Conservation (phyloP, 2,329 filamentous ascomycete species). For the Didymella exigua region DNA sequence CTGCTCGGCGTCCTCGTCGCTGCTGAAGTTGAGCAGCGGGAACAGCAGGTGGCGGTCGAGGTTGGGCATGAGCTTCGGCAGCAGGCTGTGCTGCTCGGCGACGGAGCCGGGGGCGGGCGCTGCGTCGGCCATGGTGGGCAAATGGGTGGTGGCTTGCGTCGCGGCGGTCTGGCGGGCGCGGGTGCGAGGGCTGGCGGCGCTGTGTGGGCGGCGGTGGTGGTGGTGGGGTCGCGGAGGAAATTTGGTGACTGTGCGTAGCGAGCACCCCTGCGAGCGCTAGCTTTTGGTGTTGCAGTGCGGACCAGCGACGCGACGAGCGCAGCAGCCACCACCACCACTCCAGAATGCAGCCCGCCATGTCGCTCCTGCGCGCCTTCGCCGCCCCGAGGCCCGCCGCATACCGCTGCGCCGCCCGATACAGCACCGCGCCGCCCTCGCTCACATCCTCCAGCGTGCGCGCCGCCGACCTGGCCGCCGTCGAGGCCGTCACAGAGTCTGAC, state of each 20-base stretch:
- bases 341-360: conserved; percentile 42
- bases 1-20: conserved; percentile 78
- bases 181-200: conserved; percentile 23
- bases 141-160: conserved; percentile 6
- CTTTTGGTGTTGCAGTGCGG: conserved; percentile 33
- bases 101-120: conserved; percentile 53
- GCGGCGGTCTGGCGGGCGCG: conserved; percentile 15
- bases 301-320: conserved; percentile 18
- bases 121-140: conserved; percentile 38
- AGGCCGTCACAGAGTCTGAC: conserved; percentile 43
- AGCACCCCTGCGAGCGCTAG: conserved; percentile 44
- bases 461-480: conserved; percentile 41
- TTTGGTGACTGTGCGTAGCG: conserved; percentile 45
- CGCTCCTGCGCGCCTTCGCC: conserved; percentile 49
- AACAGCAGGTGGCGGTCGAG: conserved; percentile 97
- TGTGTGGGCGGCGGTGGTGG: conserved; percentile 24
- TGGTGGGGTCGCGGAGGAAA: conserved; percentile 31
- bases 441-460: conserved; percentile 27
- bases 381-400: background rate
- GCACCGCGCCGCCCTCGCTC: conserved; percentile 33
- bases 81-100: conserved; percentile 76
- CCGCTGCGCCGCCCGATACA: conserved; percentile 18
- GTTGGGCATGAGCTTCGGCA: conserved; percentile 86
- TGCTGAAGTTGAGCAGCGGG: conserved; percentile 90
- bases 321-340: conserved; percentile 33